Evolutionary conservation across 192 early-diverging fungal genomes (phyloP).

Genomic region (Rhizophlyctis rosea): DNA sequence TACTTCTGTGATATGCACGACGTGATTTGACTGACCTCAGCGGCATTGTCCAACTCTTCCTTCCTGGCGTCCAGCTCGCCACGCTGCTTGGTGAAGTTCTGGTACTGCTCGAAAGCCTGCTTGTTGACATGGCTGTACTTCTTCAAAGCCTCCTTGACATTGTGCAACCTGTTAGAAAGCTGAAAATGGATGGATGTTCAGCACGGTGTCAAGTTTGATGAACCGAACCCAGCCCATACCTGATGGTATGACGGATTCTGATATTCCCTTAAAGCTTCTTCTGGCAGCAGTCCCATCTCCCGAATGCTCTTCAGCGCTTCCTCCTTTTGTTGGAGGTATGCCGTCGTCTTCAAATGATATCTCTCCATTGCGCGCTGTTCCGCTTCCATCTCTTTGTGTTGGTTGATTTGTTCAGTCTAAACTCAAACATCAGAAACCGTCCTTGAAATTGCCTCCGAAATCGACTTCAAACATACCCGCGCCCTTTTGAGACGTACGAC

Average conservation of each 20-base stretch:
- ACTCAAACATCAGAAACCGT: too few species aligned
- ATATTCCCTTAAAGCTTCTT: conserved; percentile 82
- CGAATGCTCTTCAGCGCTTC: conserved; percentile 82
- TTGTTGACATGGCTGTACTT: conserved; percentile 96
- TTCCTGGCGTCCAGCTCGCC: conserved; percentile 80
- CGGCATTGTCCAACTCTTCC: conserved; percentile 82
- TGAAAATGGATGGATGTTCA: too few species aligned
- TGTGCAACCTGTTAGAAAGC: conserved; percentile 51
- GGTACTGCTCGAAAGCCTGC: conserved; percentile 97
- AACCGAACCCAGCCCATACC: too few species aligned
- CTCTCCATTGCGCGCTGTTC: conserved; percentile 68
- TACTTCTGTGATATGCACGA: too few species aligned
- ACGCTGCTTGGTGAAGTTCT: conserved; percentile 87
- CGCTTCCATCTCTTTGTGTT: conserved; percentile 44
- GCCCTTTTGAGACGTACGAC: too few species aligned
- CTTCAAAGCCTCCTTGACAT: conserved; percentile 80
- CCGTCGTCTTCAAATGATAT: conserved; percentile 56
- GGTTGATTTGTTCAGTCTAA: conserved; percentile 53
- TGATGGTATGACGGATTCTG: too few species aligned
- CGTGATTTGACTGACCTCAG: conserved; percentile 37
- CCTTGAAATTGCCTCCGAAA: too few species aligned
- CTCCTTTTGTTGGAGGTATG: conserved; percentile 81
- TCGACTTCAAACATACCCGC: too few species aligned
- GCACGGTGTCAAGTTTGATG: too few species aligned
- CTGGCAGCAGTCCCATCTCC: conserved; percentile 92